These are phyloP conservation scores for Pneumocystis canis DNA, from an alignment of 1,139 yeast species.

Conservation along the genomic window DNA sequence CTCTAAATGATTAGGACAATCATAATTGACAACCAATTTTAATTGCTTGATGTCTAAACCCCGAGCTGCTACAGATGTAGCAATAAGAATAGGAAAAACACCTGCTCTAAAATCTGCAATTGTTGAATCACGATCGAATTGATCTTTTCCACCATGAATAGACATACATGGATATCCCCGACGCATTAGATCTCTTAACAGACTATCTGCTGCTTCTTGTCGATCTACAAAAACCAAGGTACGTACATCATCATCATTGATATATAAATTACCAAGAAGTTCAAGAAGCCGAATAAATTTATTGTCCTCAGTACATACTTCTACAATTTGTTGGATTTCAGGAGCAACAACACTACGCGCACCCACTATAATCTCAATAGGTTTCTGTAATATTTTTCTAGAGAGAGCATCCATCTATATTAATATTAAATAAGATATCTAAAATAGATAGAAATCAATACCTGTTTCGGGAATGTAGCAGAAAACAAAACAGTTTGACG, in stretches of 20 bases:
- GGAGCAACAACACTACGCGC: slow-evolving; percentile 72
- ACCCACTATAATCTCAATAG: slow-evolving; percentile 70
- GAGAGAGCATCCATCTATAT: slow-evolving; percentile 62
- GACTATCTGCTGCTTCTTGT: slow-evolving; percentile 64
- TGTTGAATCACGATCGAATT: slow-evolving; percentile 65
- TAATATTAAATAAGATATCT: slow-evolving; percentile 1
- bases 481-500: slow-evolving; percentile 85
- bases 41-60: slow-evolving; percentile 84
- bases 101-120: slow-evolving; percentile 58
- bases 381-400: slow-evolving; percentile 40
- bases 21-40: slow-evolving; percentile 67
- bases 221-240: slow-evolving; percentile 73
- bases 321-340: slow-evolving; percentile 61
- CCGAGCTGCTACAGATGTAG: slow-evolving; percentile 89
- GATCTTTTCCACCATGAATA: slow-evolving; percentile 89
- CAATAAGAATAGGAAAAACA: slow-evolving; percentile 43
- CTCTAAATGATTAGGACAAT: slow-evolving; percentile 83
- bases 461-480: slow-evolving; percentile 67
- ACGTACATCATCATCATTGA: slow-evolving; percentile 33
- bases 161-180: slow-evolving; percentile 48
- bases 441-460: background rate
- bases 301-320: slow-evolving; percentile 36
- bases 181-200: slow-evolving; percentile 43
- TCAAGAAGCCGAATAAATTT: slow-evolving; percentile 45
- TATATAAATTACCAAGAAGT: slow-evolving; percentile 35